Conservation (phyloP, 2,329 filamentous ascomycete genomes). For the Escovopsis sp. region DNA sequence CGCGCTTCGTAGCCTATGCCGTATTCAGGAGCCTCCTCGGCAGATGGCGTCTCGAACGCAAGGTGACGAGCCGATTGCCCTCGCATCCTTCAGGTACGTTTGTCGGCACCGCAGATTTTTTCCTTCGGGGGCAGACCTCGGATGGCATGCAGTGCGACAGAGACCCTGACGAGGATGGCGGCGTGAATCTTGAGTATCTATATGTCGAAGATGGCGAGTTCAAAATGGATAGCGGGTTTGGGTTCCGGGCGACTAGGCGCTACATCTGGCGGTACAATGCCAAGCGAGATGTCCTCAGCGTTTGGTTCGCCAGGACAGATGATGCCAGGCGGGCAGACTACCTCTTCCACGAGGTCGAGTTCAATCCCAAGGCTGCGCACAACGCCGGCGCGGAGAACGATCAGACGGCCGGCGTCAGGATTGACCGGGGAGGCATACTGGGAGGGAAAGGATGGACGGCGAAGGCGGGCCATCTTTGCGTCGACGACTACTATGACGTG, state of each 20-base stretch:
- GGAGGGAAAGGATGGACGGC: constrained; percentile 41
- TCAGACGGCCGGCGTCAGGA: constrained; percentile 2
- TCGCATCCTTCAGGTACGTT: constrained; percentile 51
- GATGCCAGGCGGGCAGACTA: constrained; percentile 52
- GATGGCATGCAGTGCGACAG: constrained; percentile 29
- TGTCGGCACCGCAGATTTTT: constrained; percentile 48
- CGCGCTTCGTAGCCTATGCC: constrained; percentile 45
- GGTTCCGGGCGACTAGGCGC: constrained; percentile 46
- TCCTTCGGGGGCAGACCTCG: constrained; percentile 43
- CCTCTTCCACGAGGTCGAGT: constrained; percentile 61
- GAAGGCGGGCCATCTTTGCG: constrained; percentile 53
- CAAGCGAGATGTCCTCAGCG: constrained; percentile 42
- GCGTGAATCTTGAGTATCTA: constrained; percentile 43
- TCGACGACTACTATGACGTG: constrained; percentile 57
- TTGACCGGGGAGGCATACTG: not conserved
- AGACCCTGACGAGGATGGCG: constrained; percentile 11
- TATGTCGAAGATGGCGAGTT: constrained; percentile 57
- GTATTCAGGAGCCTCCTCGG: constrained; percentile 60
- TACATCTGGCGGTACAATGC: constrained; percentile 63
- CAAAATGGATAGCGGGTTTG: constrained; percentile 37
- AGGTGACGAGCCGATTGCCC: constrained; percentile 36
- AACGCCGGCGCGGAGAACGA: constrained; percentile 21
- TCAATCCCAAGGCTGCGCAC: constrained; percentile 17
- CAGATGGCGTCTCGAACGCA: constrained; percentile 48
- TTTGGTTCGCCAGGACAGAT: constrained; percentile 59